Evolutionary conservation across 306 rosid species (phyloP).

Genomic region (Crotalaria pallida): DNA sequence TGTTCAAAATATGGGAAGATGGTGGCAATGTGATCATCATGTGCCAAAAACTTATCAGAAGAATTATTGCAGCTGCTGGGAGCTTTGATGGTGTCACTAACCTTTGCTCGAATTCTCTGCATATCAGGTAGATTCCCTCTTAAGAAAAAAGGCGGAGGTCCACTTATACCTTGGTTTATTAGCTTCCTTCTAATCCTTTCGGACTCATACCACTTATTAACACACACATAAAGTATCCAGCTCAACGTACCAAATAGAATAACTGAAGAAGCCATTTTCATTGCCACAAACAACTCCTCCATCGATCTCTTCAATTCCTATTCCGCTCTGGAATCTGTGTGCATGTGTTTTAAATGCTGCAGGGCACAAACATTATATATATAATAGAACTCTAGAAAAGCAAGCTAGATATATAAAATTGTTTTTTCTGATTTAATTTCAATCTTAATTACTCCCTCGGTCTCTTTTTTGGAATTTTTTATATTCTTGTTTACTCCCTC

Average conservation of each 20-base stretch:
- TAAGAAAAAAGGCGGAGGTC: slow-evolving; percentile 51
- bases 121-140: slow-evolving; percentile 51
- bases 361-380: neutral
- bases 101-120: slow-evolving; percentile 48
- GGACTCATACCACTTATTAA: slow-evolving; percentile 31
- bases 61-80: neutral
- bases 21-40: slow-evolving; percentile 63
- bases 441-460: too few species aligned
- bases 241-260: slow-evolving; percentile 21
- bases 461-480: too few species aligned
- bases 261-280: slow-evolving; percentile 9
- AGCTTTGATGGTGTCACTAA: neutral
- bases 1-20: slow-evolving; percentile 83
- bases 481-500: too few species aligned
- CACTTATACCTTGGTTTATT: slow-evolving; percentile 43
- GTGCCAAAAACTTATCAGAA: slow-evolving; percentile 41
- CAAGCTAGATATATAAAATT: too few species aligned
- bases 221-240: slow-evolving; percentile 19
- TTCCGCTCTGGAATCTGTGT: neutral
- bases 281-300: slow-evolving; percentile 1
- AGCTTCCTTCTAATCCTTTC: slow-evolving; percentile 43
- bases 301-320: neutral
- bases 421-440: too few species aligned
- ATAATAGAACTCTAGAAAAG: too few species aligned
- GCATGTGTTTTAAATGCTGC: neutral